Evolutionary conservation across 2,329 filamentous ascomycete species (phyloP).

Genomic region (Paecilomyces dactylethromorphus): DNA sequence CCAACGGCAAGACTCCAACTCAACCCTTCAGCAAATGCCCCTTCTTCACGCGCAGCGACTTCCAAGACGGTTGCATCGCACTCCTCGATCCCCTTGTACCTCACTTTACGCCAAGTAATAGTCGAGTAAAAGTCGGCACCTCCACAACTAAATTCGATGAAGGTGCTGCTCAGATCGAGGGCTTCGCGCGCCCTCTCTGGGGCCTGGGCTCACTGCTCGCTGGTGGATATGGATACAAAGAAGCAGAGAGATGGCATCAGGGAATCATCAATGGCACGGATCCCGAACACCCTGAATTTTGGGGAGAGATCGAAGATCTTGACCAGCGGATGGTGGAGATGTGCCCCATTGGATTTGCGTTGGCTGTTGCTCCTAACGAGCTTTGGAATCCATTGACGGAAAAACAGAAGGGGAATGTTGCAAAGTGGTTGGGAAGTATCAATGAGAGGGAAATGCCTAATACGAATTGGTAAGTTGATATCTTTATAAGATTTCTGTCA

Average conservation of each 20-base stretch:
- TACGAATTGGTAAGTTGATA: conserved; percentile 54
- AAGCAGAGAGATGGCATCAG: conserved; percentile 60
- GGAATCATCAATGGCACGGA: conserved; percentile 67
- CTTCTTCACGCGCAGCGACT: conserved; percentile 21
- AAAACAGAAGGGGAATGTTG: conserved; percentile 59
- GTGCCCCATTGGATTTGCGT: conserved; percentile 68
- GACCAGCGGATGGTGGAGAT: conserved; percentile 84
- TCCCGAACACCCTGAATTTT: conserved; percentile 63
- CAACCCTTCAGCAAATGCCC: conserved; percentile 20
- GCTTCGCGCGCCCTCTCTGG: conserved; percentile 69
- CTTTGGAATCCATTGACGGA: conserved; percentile 62
- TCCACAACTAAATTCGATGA: conserved; percentile 74
- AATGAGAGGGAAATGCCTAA: conserved; percentile 66
- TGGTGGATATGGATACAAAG: conserved; percentile 59
- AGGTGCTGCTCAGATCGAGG: conserved; percentile 69
- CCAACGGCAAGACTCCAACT: conserved; percentile 21
- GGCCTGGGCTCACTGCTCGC: conserved; percentile 64
- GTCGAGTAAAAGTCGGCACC: conserved; percentile 61
- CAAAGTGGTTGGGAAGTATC: conserved; percentile 68
- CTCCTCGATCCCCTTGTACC: conserved; percentile 65
- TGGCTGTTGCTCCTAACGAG: conserved; percentile 58
- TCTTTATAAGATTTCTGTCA: conserved; percentile 45
- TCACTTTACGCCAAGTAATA: conserved; percentile 62
- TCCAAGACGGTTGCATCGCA: conserved; percentile 56
- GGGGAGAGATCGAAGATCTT: conserved; percentile 68